These are phyloP conservation scores for Gaultheria prostrata DNA, from an alignment of 148 eudicot genomes.

Conservation along the genomic window DNA sequence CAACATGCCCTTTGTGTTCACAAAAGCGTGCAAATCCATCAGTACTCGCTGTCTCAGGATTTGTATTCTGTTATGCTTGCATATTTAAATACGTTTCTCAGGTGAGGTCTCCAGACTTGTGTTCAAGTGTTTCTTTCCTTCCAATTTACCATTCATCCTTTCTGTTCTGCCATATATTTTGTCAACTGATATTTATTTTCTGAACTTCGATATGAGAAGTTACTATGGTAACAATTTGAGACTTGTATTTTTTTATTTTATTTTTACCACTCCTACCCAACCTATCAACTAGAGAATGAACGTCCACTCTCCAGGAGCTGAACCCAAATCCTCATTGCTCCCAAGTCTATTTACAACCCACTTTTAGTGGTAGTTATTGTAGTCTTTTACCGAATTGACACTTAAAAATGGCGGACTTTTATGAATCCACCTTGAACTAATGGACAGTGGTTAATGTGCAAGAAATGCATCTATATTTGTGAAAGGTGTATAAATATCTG, in stretches of 20 bases:
- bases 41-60: conserved; percentile 86
- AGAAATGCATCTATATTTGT: not conserved
- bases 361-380: not conserved
- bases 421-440: not conserved
- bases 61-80: conserved; percentile 94
- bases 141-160: not conserved
- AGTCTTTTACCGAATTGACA: not conserved
- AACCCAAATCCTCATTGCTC: not conserved
- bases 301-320: not conserved
- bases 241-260: not conserved
- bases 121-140: not conserved
- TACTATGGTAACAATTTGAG: not conserved
- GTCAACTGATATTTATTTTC: not conserved
- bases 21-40: conserved; percentile 96
- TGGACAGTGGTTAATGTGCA: not conserved
- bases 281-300: not conserved
- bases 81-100: conserved; percentile 86
- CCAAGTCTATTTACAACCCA: not conserved
- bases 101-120: conserved; percentile 40
- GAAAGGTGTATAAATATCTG: not conserved
- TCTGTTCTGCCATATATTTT: not conserved
- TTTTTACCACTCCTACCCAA: not conserved
- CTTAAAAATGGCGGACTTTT: not conserved
- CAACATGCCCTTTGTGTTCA: conserved; percentile 81
- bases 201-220: not conserved